Conservation (phyloP, 805 yeast species). For the Wickerhamiella lipophila region DNA sequence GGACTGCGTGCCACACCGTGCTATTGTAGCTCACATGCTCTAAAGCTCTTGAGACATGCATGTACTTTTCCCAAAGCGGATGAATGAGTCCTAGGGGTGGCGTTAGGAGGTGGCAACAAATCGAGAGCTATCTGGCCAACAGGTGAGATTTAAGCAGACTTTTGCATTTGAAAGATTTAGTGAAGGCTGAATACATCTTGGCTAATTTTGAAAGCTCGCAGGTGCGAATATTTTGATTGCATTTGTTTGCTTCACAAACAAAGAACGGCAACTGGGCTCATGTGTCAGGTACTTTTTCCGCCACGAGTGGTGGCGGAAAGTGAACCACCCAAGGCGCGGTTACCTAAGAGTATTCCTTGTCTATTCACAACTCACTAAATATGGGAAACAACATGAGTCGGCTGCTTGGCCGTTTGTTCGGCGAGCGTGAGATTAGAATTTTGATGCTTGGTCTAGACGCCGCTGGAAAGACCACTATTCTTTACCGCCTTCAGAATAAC, state of each 20-base stretch:
- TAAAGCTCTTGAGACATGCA: too few relatives aligned
- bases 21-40: too few relatives aligned
- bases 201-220: too few relatives aligned
- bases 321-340: neutral
- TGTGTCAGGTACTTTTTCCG: neutral
- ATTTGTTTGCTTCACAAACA: neutral
- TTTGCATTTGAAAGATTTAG: neutral
- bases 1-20: too few relatives aligned
- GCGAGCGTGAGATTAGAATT: conserved; percentile 48
- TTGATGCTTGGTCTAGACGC: conserved; percentile 87
- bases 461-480: conserved; percentile 84
- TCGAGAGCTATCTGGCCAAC: neutral
- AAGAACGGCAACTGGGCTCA: neutral
- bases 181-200: too few relatives aligned
- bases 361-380: neutral
- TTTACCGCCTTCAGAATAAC: conserved; percentile 70
- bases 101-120: too few relatives aligned
- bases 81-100: too few relatives aligned
- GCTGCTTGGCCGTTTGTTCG: conserved; percentile 35
- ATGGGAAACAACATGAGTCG: conserved; percentile 30
- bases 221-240: too few relatives aligned
- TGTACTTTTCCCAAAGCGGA: too few relatives aligned
- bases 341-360: neutral
- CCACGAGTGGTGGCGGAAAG: neutral
- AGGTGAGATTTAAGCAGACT: neutral